A percentile compares a stretch with the other conserved stretches of the same genome.
These are phyloP conservation scores for Wickerhamiella galacta DNA, from an alignment of 805 yeast genomes.

Conservation along the genomic window DNA sequence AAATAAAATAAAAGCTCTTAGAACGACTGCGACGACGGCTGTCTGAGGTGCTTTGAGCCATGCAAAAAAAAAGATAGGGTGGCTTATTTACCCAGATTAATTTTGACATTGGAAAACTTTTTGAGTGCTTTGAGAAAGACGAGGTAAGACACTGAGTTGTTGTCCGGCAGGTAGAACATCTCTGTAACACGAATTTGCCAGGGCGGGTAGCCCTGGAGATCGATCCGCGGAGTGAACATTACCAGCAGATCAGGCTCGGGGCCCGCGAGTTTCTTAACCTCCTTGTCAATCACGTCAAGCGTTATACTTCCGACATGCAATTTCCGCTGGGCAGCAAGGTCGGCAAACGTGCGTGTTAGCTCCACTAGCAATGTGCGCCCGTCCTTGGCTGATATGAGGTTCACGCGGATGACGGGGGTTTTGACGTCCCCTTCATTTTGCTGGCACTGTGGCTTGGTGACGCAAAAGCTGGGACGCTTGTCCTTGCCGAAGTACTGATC, in stretches of 20 bases:
- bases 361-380: constrained; percentile 86
- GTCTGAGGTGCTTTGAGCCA: too few relatives aligned
- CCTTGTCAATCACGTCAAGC: constrained; percentile 47
- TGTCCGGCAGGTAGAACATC: constrained; percentile 80
- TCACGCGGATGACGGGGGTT: constrained; percentile 32
- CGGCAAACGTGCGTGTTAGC: constrained; percentile 72
- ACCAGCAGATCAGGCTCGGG: constrained; percentile 84
- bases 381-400: constrained; percentile 55
- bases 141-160: constrained; percentile 58
- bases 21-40: too few relatives aligned
- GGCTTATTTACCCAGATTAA: constrained; percentile 69
- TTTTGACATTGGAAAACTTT: constrained; percentile 56
- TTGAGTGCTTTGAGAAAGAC: constrained; percentile 42
- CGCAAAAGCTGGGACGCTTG: constrained; percentile 41
- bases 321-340: constrained; percentile 44
- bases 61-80: too few relatives aligned
- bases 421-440: constrained; percentile 15
- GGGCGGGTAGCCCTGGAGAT: constrained; percentile 90
- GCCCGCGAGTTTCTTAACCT: constrained; percentile 48
- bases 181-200: constrained; percentile 92
- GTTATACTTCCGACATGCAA: constrained; percentile 51
- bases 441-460: constrained; percentile 40
- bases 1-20: too few relatives aligned
- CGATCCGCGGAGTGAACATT: constrained; percentile 71
- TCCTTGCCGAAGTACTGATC: constrained; percentile 58